Percentiles rank a stretch among this genome's conserved stretches.
Evolutionary conservation across 2,329 filamentous ascomycete species (phyloP).

Genomic region (Onygena corvina): DNA sequence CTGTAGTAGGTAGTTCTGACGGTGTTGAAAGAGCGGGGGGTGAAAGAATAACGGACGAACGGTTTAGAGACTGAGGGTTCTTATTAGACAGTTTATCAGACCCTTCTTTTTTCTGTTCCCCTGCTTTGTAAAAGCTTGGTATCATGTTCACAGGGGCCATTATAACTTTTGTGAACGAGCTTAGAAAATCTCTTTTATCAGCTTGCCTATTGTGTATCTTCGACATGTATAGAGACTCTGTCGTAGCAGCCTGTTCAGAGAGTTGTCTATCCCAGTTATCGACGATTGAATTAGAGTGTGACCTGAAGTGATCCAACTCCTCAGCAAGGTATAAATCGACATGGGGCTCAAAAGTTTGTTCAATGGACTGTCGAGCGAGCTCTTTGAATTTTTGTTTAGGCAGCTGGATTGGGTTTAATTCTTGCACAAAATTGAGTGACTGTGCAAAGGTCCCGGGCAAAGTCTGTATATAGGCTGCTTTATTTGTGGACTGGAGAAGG

Average conservation of each 20-base stretch:
- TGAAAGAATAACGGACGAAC: slow-evolving; percentile 29
- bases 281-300: slow-evolving; percentile 64
- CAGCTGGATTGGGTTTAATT: slow-evolving; percentile 52
- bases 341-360: slow-evolving; percentile 75
- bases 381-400: slow-evolving; percentile 50
- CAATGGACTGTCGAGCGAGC: slow-evolving; percentile 54
- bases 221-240: slow-evolving; percentile 91
- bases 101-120: slow-evolving; percentile 23
- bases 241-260: slow-evolving; percentile 76
- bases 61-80: slow-evolving; percentile 20
- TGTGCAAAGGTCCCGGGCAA: slow-evolving; percentile 83
- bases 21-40: slow-evolving; percentile 18
- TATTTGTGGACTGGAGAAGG: slow-evolving; percentile 65
- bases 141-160: slow-evolving; percentile 97
- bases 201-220: slow-evolving; percentile 78
- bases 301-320: slow-evolving; percentile 75
- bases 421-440: slow-evolving; percentile 61
- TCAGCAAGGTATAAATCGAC: slow-evolving; percentile 88
- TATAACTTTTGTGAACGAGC: slow-evolving; percentile 94
- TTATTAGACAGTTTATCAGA: slow-evolving; percentile 18
- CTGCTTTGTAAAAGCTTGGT: slow-evolving; percentile 53
- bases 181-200: slow-evolving; percentile 91
- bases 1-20: slow-evolving; percentile 66
- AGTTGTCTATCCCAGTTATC: slow-evolving; percentile 81
- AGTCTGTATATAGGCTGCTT: slow-evolving; percentile 69